Conservation (phyloP, 306 rosid genomes). For the Cercis canadensis region DNA sequence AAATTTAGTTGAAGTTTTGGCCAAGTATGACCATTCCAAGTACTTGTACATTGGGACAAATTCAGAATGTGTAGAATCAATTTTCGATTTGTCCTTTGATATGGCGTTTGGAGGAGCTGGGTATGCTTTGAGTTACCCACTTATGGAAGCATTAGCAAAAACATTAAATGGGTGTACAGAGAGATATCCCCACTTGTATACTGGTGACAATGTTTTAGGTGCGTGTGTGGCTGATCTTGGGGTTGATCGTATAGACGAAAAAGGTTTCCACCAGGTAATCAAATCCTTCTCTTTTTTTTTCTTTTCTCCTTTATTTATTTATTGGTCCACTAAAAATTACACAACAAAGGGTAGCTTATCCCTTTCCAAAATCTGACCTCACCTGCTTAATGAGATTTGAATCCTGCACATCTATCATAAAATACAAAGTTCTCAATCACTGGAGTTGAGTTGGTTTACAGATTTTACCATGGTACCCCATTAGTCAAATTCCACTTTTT, state of each 20-base stretch:
- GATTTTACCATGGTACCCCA: too few relatives aligned
- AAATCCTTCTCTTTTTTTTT: too few relatives aligned
- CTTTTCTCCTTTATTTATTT: too few relatives aligned
- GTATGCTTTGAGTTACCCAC: slow-evolving; percentile 56
- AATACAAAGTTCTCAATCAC: too few relatives aligned
- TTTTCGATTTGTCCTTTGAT: slow-evolving; percentile 33
- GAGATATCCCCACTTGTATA: slow-evolving; percentile 40
- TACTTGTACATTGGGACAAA: slow-evolving; percentile 46
- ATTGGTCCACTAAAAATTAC: too few relatives aligned
- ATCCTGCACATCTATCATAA: too few relatives aligned
- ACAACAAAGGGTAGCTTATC: too few relatives aligned
- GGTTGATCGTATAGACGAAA: slow-evolving; percentile 35
- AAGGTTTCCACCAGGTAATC: slow-evolving; percentile 64
- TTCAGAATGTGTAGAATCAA: slow-evolving; percentile 21
- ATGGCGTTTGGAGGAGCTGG: slow-evolving; percentile 67
- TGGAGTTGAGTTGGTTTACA: too few relatives aligned
- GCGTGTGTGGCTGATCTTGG: slow-evolving; percentile 55
- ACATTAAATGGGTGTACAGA: slow-evolving; percentile 47
- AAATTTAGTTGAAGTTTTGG: slow-evolving; percentile 46
- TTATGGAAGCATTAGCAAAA: slow-evolving; percentile 29
- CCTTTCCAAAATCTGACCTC: too few relatives aligned
- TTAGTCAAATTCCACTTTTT: too few relatives aligned
- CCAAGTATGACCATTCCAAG: slow-evolving; percentile 47
- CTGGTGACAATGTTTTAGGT: slow-evolving; percentile 48
- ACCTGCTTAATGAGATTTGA: too few relatives aligned